Evolutionary conservation across 1,284 basidiomycete species (phyloP), one percentile per base, ranked within the genome.

Genomic region (Apiotrichum montevideense): DNA sequence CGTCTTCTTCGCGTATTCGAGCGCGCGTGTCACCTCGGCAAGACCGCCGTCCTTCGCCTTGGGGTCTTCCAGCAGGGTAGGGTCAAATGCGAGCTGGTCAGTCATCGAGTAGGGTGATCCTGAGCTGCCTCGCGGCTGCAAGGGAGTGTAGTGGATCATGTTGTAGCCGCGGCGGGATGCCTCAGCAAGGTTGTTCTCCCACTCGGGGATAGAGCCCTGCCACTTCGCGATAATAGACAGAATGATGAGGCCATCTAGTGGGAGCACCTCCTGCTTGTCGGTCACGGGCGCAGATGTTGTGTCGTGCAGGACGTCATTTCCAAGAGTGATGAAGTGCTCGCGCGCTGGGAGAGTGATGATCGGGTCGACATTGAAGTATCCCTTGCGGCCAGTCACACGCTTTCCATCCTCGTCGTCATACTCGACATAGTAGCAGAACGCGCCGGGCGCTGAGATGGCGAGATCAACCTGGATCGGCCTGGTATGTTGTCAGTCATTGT

Each of bases 311-410:
- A 55, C 55, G 35, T 63, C 56, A 1, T 60, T 41, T 3, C 59
- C 42, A 34, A 56, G 44, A 34, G 65, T 50, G 9, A 54, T 33
- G 61, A 96, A 87, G 39, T 82, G 79, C 1, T 85, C 80, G 35
- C 92, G 86, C 3, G 82, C 79, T 64, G 86, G 89, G 47, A 83
- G 79, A 44, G 82, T 84, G 58, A 97, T 84, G 61, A 90, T 81
- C 13, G 93, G 93, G 71, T 97, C 94, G 63, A 97, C 85, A 74
- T 95, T 95, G 79, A 97, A 96, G 77, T 92, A 96, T 2, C 93
- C 92, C 67, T 89, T 84, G 54, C 88, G 84, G 43, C 90, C 88
- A 61, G 84, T 85, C 56, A 87, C 75, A 58, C 90, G 84, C 6
- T 55, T 52, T 5, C 68, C 65, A 2, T 83, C 81, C 13, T 67